Conservation (phyloP, 192 early-diverging fungal genomes). For the Fimicolochytrium jonesii region DNA sequence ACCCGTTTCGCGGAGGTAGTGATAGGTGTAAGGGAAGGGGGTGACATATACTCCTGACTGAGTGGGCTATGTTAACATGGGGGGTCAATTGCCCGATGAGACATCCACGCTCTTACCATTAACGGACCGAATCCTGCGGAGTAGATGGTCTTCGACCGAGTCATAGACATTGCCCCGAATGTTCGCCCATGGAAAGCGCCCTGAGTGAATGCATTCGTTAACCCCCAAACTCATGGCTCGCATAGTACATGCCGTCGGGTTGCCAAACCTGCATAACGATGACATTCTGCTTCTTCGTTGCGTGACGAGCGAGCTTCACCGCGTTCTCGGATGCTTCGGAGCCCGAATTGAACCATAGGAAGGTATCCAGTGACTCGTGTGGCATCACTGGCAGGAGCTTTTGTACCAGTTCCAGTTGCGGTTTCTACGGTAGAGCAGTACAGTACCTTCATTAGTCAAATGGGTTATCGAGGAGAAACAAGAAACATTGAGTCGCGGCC, state of each 20-base stretch:
- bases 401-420: not conserved
- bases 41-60: slow-evolving; percentile 3
- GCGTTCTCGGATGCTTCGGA: slow-evolving; percentile 15
- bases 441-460: too few species aligned
- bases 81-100: not conserved
- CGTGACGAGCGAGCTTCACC: slow-evolving; percentile 14
- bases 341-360: slow-evolving; percentile 16
- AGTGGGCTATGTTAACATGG: not conserved
- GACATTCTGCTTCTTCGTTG: slow-evolving; percentile 20
- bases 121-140: slow-evolving; percentile 16
- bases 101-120: slow-evolving; percentile 4
- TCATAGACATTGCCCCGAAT: slow-evolving; percentile 5
- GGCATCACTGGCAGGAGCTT: slow-evolving; percentile 22
- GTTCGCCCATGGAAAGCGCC: slow-evolving; percentile 18
- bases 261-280: slow-evolving; percentile 25
- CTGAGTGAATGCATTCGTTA: too few species aligned
- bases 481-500: too few species aligned
- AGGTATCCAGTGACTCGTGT: slow-evolving; percentile 19
- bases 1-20: not conserved
- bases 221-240: too few species aligned
- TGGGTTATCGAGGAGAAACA: too few species aligned
- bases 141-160: slow-evolving; percentile 17
- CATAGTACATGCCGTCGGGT: too few species aligned
- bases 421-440: too few species aligned
- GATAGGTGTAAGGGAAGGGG: slow-evolving; percentile 12